phyloP scores from a whole-genome alignment of 1,284 basidiomycete genomes.

The Termitomyces sp. region DNA sequence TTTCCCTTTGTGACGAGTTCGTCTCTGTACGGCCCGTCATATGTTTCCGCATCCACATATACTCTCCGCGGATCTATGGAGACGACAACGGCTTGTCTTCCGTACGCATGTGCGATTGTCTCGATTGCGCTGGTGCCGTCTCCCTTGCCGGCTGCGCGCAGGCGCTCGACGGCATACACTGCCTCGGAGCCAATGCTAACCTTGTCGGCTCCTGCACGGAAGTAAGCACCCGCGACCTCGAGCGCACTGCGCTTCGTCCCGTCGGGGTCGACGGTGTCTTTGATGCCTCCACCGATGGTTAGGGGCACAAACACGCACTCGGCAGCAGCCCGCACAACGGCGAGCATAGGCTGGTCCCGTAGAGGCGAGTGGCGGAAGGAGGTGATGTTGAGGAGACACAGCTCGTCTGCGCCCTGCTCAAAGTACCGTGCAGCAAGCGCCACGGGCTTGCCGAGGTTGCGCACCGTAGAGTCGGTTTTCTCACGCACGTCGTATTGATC shows the following conservation, averaged over 20 bases:
- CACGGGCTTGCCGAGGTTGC: slow-evolving; percentile 98
- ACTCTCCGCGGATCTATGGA: slow-evolving; percentile 93
- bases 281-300: slow-evolving; percentile 98
- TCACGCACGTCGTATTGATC: slow-evolving; percentile 99
- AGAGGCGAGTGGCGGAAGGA: slow-evolving; percentile 97
- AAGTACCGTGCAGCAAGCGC: slow-evolving; percentile 88
- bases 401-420: slow-evolving; percentile 88
- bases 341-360: slow-evolving; percentile 96
- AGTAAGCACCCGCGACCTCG: slow-evolving; percentile 95
- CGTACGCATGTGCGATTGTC: slow-evolving; percentile 87
- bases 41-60: slow-evolving; percentile 69
- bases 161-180: slow-evolving; percentile 87
- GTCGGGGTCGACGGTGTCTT: slow-evolving; percentile 93
- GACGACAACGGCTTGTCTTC: slow-evolving; percentile 96
- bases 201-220: slow-evolving; percentile 97
- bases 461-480: slow-evolving; percentile 59
- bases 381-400: slow-evolving; percentile 98
- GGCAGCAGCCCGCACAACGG: slow-evolving; percentile 88
- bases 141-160: slow-evolving; percentile 51
- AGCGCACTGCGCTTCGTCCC: slow-evolving; percentile 83
- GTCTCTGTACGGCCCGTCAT: slow-evolving; percentile 63
- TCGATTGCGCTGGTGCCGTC: slow-evolving; percentile 89
- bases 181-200: slow-evolving; percentile 96
- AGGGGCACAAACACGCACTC: slow-evolving; percentile 95
- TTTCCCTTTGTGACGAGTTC: slow-evolving; percentile 68